Evolutionary conservation across 2,329 filamentous ascomycete species (phyloP).

Genomic region (Mollisia scopiformis): DNA sequence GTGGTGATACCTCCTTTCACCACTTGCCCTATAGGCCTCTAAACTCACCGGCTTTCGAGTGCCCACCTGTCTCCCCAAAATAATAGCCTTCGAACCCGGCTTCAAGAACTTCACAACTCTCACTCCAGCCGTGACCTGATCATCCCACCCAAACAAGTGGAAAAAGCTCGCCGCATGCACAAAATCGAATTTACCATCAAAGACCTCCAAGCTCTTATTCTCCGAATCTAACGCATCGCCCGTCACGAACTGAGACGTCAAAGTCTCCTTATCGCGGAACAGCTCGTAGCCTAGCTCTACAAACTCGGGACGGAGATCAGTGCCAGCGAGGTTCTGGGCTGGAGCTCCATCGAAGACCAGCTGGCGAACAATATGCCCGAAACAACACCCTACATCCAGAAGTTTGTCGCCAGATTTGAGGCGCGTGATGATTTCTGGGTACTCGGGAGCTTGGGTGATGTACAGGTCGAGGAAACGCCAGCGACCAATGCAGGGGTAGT

Average conservation of each 20-base stretch:
- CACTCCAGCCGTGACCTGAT: constrained; percentile 31
- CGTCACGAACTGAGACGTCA: constrained; percentile 37
- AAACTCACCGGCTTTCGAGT: constrained; percentile 6
- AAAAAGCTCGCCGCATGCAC: constrained; percentile 45
- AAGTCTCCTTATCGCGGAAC: constrained; percentile 38
- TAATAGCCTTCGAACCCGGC: background rate
- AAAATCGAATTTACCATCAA: constrained; percentile 35
- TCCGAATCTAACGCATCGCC: constrained; percentile 36
- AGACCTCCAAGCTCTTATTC: background rate
- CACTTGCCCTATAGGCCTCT: background rate
- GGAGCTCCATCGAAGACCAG: constrained; percentile 40
- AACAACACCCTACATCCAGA: constrained; percentile 36
- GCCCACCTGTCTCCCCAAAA: constrained; percentile 14
- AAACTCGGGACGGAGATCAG: constrained; percentile 37
- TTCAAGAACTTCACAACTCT: background rate
- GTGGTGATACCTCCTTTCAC: constrained; percentile 12
- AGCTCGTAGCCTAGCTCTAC: constrained; percentile 41
- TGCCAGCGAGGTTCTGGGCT: constrained; percentile 33
- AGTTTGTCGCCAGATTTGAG: constrained; percentile 17
- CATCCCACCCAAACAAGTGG: constrained; percentile 41
- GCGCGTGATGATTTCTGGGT: constrained; percentile 19
- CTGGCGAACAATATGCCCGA: constrained; percentile 42
- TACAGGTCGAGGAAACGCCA: constrained; percentile 24
- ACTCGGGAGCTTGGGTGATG: constrained; percentile 12
- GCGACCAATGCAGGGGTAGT: constrained; percentile 22